These are phyloP conservation scores for Nidularia sp. DNA, from an alignment of 768 basidiomycete genomes.

Conservation along the genomic window DNA sequence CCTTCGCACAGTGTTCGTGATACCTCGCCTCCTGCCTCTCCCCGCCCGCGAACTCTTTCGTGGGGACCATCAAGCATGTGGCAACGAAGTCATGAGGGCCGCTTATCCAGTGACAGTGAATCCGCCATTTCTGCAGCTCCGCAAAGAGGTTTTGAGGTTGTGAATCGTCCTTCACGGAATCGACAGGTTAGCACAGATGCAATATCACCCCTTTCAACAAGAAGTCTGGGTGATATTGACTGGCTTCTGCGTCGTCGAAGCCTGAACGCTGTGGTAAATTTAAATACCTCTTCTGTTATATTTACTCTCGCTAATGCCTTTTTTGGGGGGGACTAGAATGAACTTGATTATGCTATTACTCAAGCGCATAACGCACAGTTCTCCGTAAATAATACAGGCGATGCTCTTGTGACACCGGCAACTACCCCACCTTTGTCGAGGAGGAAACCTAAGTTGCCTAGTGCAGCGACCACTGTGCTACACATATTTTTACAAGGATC, in stretches of 20 bases:
- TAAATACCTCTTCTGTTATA: too few species aligned
- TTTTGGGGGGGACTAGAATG: too few species aligned
- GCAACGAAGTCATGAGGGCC: conserved; percentile 39
- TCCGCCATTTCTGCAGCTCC: conserved; percentile 37
- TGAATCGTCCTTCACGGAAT: conserved; percentile 39
- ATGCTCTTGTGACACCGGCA: conserved; percentile 12
- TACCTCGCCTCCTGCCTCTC: conserved; percentile 36
- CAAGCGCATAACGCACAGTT: conserved; percentile 48
- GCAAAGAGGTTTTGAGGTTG: conserved; percentile 45
- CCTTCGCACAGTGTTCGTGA: conserved; percentile 31
- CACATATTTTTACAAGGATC: conserved; percentile 54
- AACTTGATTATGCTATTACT: conserved; percentile 66
- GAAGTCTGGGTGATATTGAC: conserved; percentile 67
- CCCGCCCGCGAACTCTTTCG: conserved; percentile 43
- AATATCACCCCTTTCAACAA: conserved; percentile 25
- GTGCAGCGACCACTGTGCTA: conserved; percentile 29
- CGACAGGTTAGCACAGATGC: conserved; percentile 22
- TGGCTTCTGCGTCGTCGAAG: conserved; percentile 77
- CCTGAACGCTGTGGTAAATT: conserved; percentile 63
- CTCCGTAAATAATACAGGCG: conserved; percentile 35
- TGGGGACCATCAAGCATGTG: conserved; percentile 41
- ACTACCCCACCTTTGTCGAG: conserved; percentile 9
- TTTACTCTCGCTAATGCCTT: too few species aligned
- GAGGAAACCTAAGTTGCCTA: conserved; percentile 26
- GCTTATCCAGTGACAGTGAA: conserved; percentile 38